phyloP scores from a whole-genome alignment of 2,329 filamentous ascomycete genomes.

The Didymosphaeria variabile region DNA sequence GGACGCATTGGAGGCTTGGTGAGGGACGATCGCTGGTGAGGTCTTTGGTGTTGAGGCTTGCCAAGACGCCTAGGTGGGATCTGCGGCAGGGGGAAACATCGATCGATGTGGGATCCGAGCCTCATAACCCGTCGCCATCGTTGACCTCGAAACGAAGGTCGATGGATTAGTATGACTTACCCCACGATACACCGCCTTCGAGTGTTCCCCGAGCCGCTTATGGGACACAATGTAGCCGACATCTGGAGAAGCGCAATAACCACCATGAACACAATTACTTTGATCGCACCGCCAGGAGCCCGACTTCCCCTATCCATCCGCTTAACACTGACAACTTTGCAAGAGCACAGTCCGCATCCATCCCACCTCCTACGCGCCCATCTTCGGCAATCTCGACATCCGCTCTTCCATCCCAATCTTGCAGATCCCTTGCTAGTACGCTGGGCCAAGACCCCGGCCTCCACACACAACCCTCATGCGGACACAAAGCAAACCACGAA shows the following conservation, averaged over 20 bases:
- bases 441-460: background rate
- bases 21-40: constrained; percentile 11
- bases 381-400: constrained; percentile 3
- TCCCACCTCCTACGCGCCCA: background rate
- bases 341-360: background rate
- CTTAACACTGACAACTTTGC: background rate
- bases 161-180: background rate
- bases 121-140: constrained; percentile 8
- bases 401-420: background rate
- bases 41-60: constrained; percentile 28
- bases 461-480: background rate
- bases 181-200: background rate
- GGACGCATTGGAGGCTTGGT: constrained; percentile 6
- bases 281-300: background rate
- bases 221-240: background rate
- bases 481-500: background rate
- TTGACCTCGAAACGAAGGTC: background rate
- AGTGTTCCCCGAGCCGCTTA: background rate
- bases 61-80: constrained; percentile 14
- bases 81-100: constrained; percentile 5
- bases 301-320: background rate
- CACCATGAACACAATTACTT: background rate
- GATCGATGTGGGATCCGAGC: background rate
- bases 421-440: constrained; percentile 9
- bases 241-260: background rate